Evolutionary conservation across 768 basidiomycete species (phyloP).

Genomic region (Calocybe cyanea): DNA sequence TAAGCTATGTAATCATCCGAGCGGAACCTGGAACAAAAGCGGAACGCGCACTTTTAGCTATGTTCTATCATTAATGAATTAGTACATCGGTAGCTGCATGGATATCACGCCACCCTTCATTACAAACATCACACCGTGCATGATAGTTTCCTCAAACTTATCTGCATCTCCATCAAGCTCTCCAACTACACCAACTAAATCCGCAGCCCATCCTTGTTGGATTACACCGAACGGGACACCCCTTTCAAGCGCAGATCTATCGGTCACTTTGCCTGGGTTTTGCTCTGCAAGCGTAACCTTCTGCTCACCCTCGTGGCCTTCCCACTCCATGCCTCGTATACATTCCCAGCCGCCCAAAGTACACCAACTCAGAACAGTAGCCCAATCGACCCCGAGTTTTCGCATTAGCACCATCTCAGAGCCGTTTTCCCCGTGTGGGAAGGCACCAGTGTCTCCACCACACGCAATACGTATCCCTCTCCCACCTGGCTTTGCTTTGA

Average conservation of each 20-base stretch:
- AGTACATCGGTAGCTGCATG: no score
- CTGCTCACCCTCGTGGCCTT: conserved; percentile 21
- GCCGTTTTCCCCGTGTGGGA: conserved; percentile 55
- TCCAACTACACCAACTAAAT: conserved; percentile 37
- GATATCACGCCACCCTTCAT: conserved; percentile 49
- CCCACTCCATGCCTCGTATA: conserved; percentile 45
- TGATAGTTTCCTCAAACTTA: conserved; percentile 43
- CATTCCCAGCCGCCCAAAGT: conserved; percentile 60
- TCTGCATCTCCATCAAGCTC: conserved; percentile 30
- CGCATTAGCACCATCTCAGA: conserved; percentile 63
- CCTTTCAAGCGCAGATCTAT: conserved; percentile 33
- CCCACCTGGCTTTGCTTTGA: conserved; percentile 10
- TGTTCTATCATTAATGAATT: no score
- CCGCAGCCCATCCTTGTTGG: conserved; percentile 52
- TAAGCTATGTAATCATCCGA: no score
- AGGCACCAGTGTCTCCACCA: conserved; percentile 65
- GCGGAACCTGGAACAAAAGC: no score
- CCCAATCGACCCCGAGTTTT: conserved; percentile 48
- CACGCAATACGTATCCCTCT: conserved; percentile 38
- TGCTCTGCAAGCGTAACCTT: conserved; percentile 19
- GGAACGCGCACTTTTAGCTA: no score
- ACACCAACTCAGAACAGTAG: conserved; percentile 49
- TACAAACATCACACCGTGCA: conserved; percentile 43
- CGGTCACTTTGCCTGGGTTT: conserved; percentile 14
- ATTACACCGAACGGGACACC: conserved; percentile 55